Base-by-base conservation (phyloP, 352 stramenopile genomes). In the Phytophthora ohioensis region DNA sequence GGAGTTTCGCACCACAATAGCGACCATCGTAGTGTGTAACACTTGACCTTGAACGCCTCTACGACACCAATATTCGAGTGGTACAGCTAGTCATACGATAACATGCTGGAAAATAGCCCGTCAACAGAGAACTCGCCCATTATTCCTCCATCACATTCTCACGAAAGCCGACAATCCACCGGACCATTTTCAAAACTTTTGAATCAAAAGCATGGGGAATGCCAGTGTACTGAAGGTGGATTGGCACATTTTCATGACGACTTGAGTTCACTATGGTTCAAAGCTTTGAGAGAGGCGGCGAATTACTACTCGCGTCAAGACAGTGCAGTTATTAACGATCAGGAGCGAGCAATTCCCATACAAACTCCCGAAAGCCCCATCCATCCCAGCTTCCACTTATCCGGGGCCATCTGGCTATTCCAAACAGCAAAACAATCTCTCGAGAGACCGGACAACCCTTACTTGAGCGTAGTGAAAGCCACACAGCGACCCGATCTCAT, bases 381-480 rank as follows among this genome's bases (percentile, higher is more conserved):
- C 56, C 56, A 51, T 68, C 67, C 67, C 67, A 74, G 60, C 67
- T 74, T 74, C 61, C 67, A 51, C 56, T 75, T 75, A 61, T 71
- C 51, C 48, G 39, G 21, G 43, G 31, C 55, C 62, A 71, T 58
- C 56, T 71, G 62, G 60, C 49, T 35, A 32, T 60, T 54, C 38
- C 63, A 75, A 67, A 69, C 46, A 73, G 63, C 64, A 73, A 73
- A 69, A 68, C 34, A 56, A 42, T 52, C 35, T 57, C 21, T 48
- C 36, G 11, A 73, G 69, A 73, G 57, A 77, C 48, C 43, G 39
- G 58, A 15, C 64, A 71, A 3, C n/a, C 42, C 59, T 60, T 77
- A 74, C 59, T 67, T 4, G 17, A 64, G 34, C 36, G n/a, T n/a
- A 66, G 55, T 71, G 32, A 67, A 65, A 35, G 9, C 27, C 38